Conservation (phyloP, 2,329 filamentous ascomycete species). For the Phaeosphaeriaceae sp. region DNA sequence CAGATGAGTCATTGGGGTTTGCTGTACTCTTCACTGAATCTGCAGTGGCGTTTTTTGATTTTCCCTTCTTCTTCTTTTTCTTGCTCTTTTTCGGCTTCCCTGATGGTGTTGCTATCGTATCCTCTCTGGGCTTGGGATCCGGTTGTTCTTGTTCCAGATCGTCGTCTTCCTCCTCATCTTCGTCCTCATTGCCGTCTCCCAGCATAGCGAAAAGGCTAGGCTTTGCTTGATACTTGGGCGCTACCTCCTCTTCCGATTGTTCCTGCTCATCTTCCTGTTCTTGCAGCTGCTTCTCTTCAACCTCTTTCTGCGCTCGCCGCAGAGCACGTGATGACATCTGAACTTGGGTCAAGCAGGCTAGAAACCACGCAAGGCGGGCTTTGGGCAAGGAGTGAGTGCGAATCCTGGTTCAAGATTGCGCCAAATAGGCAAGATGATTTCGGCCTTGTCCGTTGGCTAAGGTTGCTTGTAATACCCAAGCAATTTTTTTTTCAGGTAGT, state of each 20-base stretch:
- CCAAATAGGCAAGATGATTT: too few species aligned
- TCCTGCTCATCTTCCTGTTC: slow-evolving; percentile 45
- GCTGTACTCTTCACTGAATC: slow-evolving; percentile 21
- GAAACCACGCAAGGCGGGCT: too few species aligned
- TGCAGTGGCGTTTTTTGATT: slow-evolving; percentile 51
- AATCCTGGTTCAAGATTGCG: too few species aligned
- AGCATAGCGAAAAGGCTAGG: slow-evolving; percentile 57
- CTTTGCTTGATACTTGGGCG: slow-evolving; percentile 36
- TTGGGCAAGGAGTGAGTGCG: too few species aligned
- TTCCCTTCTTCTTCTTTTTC: slow-evolving; percentile 67
- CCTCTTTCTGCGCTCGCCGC: slow-evolving; percentile 67
- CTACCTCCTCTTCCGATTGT: slow-evolving; percentile 48
- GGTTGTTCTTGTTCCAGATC: slow-evolving; percentile 43
- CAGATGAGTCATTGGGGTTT: slow-evolving; percentile 31
- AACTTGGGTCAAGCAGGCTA: slow-evolving; percentile 5
- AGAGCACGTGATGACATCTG: slow-evolving; percentile 72
- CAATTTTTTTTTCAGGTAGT: background rate
- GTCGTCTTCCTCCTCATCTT: slow-evolving; percentile 46
- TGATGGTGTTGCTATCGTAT: slow-evolving; percentile 38
- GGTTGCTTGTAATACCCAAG: background rate
- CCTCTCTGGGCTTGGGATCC: slow-evolving; percentile 39
- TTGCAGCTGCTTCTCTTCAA: slow-evolving; percentile 61
- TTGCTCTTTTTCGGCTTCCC: slow-evolving; percentile 52
- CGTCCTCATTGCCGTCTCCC: slow-evolving; percentile 48
- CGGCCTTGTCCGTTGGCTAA: too few species aligned